A percentile compares a stretch with the other conserved stretches of the same genome.
These are phyloP conservation scores for Leccinum variicolor DNA, from an alignment of 768 basidiomycete genomes.

Conservation along the genomic window DNA sequence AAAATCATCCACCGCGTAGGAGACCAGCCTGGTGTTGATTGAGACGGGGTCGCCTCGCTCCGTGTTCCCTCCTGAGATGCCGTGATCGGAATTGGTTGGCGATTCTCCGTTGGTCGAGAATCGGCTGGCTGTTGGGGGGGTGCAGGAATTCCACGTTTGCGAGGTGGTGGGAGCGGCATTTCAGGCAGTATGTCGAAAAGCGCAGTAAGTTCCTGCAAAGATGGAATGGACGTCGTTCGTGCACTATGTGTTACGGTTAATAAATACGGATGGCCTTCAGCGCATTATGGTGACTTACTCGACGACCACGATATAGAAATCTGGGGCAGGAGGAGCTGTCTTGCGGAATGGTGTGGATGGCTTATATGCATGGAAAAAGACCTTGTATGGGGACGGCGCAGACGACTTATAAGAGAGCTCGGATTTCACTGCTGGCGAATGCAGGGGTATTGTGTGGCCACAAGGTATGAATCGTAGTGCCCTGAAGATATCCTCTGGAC, in stretches of 20 bases:
- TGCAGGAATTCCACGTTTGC: slow-evolving; percentile 27
- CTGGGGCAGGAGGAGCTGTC: slow-evolving; percentile 71
- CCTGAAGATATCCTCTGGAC: slow-evolving; percentile 61
- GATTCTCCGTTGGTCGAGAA: background rate
- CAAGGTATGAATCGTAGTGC: slow-evolving; percentile 71
- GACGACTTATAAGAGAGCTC: background rate
- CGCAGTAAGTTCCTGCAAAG: slow-evolving; percentile 69
- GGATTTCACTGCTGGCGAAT: slow-evolving; percentile 10
- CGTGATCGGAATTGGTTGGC: slow-evolving; percentile 2
- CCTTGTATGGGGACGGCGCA: slow-evolving; percentile 44
- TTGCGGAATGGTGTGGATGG: slow-evolving; percentile 83
- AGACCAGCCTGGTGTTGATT: background rate
- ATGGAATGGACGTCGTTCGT: slow-evolving; percentile 77
- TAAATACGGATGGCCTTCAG: background rate
- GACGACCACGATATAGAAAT: slow-evolving; percentile 83
- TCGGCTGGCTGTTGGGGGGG: slow-evolving; percentile 1
- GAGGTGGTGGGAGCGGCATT: slow-evolving; percentile 59
- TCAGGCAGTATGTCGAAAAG: slow-evolving; percentile 70
- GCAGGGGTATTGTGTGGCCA: slow-evolving; percentile 52
- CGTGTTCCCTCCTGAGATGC: slow-evolving; percentile 3
- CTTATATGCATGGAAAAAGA: slow-evolving; percentile 92
- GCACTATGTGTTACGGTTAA: slow-evolving; percentile 49
- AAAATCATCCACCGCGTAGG: background rate
- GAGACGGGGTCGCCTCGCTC: background rate
- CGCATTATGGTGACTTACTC: slow-evolving; percentile 50